Conservation (phyloP, 345 rosid genomes). For the Hirschfeldia incana region DNA sequence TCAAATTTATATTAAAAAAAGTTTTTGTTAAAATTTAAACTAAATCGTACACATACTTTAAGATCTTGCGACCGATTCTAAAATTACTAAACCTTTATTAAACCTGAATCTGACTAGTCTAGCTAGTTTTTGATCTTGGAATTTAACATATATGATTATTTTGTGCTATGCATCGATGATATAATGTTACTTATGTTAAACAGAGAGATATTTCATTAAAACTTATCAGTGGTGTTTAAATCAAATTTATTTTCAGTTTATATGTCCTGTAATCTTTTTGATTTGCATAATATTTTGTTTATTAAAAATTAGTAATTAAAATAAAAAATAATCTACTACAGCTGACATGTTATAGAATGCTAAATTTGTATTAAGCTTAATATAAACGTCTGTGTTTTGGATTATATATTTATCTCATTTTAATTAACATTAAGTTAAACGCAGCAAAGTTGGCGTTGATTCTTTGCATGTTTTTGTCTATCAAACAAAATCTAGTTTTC, state of each 20-base stretch:
- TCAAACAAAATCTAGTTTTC: no score
- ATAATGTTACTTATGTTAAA: background rate
- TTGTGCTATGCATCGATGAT: background rate
- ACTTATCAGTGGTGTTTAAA: background rate
- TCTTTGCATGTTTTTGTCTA: no score
- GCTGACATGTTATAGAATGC: background rate
- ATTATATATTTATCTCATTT: no score
- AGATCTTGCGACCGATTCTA: background rate
- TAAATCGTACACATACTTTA: no score
- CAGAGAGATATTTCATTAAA: background rate
- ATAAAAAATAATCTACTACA: background rate
- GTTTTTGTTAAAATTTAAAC: no score
- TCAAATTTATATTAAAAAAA: no score
- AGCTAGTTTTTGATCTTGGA: background rate
- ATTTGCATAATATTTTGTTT: no score
- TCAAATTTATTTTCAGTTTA: background rate
- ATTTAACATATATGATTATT: background rate
- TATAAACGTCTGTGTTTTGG: background rate
- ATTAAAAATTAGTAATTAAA: background rate
- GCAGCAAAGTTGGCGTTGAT: no score
- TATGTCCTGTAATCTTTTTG: no score
- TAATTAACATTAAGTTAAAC: background rate
- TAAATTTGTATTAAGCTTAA: background rate
- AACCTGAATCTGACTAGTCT: background rate
- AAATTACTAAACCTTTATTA: background rate